Conservation (phyloP, 1,139 yeast genomes). For the Pneumocystis oryctolagi region DNA sequence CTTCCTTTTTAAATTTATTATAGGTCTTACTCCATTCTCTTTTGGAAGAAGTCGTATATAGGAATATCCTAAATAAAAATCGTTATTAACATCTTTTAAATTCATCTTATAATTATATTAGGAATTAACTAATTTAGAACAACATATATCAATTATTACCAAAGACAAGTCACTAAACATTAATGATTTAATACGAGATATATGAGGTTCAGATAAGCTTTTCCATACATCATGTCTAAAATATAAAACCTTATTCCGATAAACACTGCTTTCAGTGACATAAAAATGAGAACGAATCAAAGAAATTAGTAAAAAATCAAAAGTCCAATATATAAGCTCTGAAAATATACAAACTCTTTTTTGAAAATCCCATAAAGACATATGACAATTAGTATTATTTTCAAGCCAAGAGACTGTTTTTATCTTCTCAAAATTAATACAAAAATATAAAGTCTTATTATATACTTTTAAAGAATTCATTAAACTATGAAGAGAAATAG, state of each 20-base stretch:
- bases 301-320: conserved; percentile 33
- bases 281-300: conserved; percentile 48
- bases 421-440: conserved; percentile 21
- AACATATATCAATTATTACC: conserved; percentile 11
- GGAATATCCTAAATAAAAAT: conserved; percentile 12
- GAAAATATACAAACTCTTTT: conserved; percentile 24
- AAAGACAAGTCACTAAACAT: conserved; percentile 15
- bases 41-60: conserved; percentile 20
- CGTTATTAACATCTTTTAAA: neutral
- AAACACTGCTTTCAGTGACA: conserved; percentile 43
- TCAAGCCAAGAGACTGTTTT: conserved; percentile 31
- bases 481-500: conserved; percentile 23
- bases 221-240: conserved; percentile 53
- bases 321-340: conserved; percentile 45
- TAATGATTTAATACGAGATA: conserved; percentile 13
- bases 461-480: conserved; percentile 23
- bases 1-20: conserved; percentile 18
- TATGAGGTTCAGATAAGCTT: conserved; percentile 23
- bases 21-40: conserved; percentile 18
- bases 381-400: neutral
- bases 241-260: conserved; percentile 28
- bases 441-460: neutral
- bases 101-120: neutral
- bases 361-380: conserved; percentile 13
- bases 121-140: conserved; percentile 11